These are phyloP conservation scores for Knufia fluminis DNA, from an alignment of 2,329 filamentous ascomycete species.

Conservation along the genomic window DNA sequence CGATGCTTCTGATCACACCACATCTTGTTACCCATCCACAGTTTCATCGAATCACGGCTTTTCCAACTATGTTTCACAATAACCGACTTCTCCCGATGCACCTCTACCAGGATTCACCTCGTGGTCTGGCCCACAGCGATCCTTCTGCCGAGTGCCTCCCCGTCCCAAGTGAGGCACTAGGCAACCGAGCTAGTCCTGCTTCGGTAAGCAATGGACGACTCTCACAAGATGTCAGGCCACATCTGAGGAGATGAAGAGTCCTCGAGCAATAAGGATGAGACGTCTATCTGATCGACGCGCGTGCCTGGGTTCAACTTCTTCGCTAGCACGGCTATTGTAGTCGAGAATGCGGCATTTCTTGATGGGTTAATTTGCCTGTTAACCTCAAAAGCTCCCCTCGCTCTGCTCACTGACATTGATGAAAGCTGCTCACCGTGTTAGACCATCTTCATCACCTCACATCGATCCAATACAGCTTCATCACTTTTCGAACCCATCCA, in stretches of 20 bases:
- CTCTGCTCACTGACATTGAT: neutral
- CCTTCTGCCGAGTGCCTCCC: neutral
- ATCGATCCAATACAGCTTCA: neutral
- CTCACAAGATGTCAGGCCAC: slow-evolving; percentile 1
- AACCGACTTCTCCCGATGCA: neutral
- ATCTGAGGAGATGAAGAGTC: neutral
- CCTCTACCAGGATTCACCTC: neutral
- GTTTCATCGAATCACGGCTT: neutral
- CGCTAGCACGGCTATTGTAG: neutral
- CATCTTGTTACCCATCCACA: neutral
- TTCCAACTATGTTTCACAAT: neutral
- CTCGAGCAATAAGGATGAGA: neutral
- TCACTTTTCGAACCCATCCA: neutral
- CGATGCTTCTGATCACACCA: neutral
- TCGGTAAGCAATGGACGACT: neutral
- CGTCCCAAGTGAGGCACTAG: neutral
- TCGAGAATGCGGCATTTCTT: neutral
- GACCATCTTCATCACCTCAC: neutral
- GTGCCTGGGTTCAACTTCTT: neutral
- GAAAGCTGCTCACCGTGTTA: neutral
- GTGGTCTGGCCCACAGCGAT: neutral
- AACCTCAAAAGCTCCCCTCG: neutral
- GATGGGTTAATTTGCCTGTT: neutral
- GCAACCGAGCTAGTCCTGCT: neutral
- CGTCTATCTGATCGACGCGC: neutral